phyloP scores from a whole-genome alignment of 768 basidiomycete species.

The Lentinula aciculospora region DNA sequence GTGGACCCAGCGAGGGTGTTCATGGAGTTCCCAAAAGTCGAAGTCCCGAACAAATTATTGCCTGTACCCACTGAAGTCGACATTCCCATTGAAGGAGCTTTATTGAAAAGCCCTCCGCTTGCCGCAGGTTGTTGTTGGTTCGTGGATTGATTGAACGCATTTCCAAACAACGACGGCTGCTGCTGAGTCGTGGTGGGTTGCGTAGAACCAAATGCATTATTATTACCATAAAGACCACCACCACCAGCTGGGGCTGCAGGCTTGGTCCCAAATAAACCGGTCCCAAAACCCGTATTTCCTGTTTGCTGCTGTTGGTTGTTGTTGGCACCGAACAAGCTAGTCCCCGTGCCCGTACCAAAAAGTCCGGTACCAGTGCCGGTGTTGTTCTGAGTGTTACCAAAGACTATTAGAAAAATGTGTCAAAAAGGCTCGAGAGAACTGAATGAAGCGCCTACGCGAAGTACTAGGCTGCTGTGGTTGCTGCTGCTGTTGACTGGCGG shows the following conservation, averaged over 20 bases:
- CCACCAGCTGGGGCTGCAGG: conserved; percentile 27
- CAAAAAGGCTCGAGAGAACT: neutral
- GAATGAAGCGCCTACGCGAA: conserved; percentile 20
- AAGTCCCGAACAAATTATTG: conserved; percentile 33
- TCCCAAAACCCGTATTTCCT: conserved; percentile 14
- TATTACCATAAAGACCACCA: conserved; percentile 25
- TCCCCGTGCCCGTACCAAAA: conserved; percentile 28
- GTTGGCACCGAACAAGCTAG: conserved; percentile 24
- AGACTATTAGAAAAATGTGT: conserved; percentile 21
- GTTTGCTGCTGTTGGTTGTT: conserved; percentile 30
- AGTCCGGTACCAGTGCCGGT: conserved; percentile 21
- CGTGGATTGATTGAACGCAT: conserved; percentile 35
- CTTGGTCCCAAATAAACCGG: conserved; percentile 39
- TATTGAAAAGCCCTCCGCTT: conserved; percentile 42
- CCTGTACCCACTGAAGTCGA: conserved; percentile 35
- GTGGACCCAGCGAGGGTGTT: conserved; percentile 34
- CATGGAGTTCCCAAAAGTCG: conserved; percentile 24
- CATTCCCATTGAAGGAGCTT: conserved; percentile 40
- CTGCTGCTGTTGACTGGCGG: conserved; percentile 26
- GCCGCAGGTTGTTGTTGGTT: conserved; percentile 40
- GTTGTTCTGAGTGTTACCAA: conserved; percentile 24
- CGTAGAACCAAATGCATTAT: conserved; percentile 35
- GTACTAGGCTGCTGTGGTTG: conserved; percentile 28
- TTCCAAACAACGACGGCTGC: conserved; percentile 43
- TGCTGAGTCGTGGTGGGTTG: conserved; percentile 25